Percentiles rank a stretch among this genome's conserved stretches.
Conservation (phyloP, 306 rosid genomes). For the Prunus salicina region DNA sequence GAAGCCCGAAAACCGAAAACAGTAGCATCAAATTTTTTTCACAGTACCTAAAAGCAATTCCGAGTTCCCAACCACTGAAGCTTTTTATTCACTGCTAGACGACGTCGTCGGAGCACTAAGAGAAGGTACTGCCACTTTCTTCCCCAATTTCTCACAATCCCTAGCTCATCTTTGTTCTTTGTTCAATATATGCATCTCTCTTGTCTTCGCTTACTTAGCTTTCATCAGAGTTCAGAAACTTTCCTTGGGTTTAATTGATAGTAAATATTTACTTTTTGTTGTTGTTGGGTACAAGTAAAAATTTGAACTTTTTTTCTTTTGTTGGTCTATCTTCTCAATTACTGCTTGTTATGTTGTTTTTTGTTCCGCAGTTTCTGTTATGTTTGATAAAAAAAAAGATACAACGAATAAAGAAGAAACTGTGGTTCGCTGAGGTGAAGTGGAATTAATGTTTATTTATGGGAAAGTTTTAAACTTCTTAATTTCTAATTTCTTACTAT, state of each 20-base stretch:
- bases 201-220: neutral
- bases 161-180: neutral
- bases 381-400: neutral
- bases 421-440: neutral
- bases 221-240: neutral
- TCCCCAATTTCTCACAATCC: conserved; percentile 5
- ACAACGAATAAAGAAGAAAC: neutral
- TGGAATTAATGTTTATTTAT: neutral
- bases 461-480: neutral
- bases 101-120: neutral
- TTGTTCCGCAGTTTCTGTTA: neutral
- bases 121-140: conserved; percentile 1
- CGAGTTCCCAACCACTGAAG: neutral
- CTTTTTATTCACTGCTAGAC: neutral
- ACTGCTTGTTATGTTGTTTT: no score
- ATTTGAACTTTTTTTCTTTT: neutral
- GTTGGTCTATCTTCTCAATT: neutral
- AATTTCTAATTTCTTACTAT: neutral
- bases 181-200: no score
- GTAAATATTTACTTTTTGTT: neutral
- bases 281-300: neutral
- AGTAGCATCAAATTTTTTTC: neutral
- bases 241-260: neutral
- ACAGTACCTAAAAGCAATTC: neutral
- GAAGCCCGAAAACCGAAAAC: neutral